Base-by-base conservation (phyloP, 352 stramenopile species). In the Globisporangium barbulae region DNA sequence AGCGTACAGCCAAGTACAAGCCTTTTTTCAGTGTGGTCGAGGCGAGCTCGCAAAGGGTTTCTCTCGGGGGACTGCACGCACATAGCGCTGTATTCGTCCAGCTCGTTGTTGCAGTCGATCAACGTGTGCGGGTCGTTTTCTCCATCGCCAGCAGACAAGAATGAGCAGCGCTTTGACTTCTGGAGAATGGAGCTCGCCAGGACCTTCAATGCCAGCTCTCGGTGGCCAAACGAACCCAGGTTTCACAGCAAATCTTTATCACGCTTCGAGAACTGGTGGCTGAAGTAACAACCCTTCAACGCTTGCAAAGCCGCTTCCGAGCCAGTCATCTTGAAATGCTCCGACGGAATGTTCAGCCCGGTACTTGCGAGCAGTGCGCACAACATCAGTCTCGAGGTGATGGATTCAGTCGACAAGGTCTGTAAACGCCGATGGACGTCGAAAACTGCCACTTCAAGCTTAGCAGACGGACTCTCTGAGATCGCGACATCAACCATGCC, bases 241-340 rank as follows among this genome's bases (percentile, higher is more conserved):
- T 72, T 64, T 1, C 53, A 2, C 4, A 88, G 52, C 19, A 66
- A 37, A 0, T 64, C 50, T n/a, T 35, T 70, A 28, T 85, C 76
- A 15, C 35, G 41, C 2, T 17, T 5, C 0, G 71, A 73, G 45
- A 75, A 83, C 6, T 71, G 73, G 9, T 72, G 64, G 50, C 65
- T 74, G 0, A 70, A 73, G 17, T 62, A 65, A 53, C 77, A 89
- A 3, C 71, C 65, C 63, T 69, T 71, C 19, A 89, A 52, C 30
- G 78, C 48, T 50, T 79, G 64, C 12, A 88, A 21, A 7, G 77
- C 73, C 10, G 74, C 72, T 42, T 90, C 81, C 0, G 68, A 52
- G 17, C 73, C 75, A 9, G 78, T 85, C 81, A 90, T 85, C 9
- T 65, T 53, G 12, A 84, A 37, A 4, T 70, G 53, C 13, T 53